Conservation (phyloP, 2,329 filamentous ascomycete genomes). For the Pyrenochaeta sp. region DNA sequence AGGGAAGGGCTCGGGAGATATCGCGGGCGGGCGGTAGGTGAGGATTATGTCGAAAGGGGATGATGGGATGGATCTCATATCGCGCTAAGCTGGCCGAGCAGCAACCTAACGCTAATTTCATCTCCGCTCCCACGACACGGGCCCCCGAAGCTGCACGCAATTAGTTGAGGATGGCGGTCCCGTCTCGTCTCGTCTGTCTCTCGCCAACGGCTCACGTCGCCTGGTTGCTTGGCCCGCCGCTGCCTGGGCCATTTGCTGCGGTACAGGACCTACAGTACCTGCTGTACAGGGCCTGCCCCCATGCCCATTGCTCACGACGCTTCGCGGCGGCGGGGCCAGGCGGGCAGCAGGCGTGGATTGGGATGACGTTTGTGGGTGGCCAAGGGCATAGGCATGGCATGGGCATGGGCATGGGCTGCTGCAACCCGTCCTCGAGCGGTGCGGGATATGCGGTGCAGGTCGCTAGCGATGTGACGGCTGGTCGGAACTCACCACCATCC, state of each 20-base stretch:
- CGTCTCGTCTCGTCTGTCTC: constrained; percentile 1
- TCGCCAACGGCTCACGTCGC: constrained; percentile 25
- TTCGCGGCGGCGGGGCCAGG: constrained; percentile 1
- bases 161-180: constrained; percentile 27
- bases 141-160: constrained; percentile 42
- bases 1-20: constrained; percentile 32
- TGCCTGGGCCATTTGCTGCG: background rate
- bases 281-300: too few relatives aligned
- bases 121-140: constrained; percentile 37
- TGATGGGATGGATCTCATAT: constrained; percentile 27
- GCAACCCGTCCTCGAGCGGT: constrained; percentile 21
- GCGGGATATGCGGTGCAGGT: constrained; percentile 29
- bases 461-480: constrained; percentile 28
- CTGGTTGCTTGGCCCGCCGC: constrained; percentile 2
- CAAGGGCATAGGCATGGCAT: background rate
- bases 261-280: too few relatives aligned
- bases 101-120: constrained; percentile 35
- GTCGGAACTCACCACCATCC: constrained; percentile 17
- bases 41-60: constrained; percentile 42
- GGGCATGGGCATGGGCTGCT: constrained; percentile 6
- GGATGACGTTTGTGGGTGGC: constrained; percentile 26
- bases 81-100: constrained; percentile 42
- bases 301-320: too few relatives aligned
- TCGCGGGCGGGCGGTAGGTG: constrained; percentile 28
- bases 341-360: constrained; percentile 11